These are phyloP conservation scores for Nakataea oryzae DNA, from an alignment of 2,329 filamentous ascomycete species.

Conservation along the genomic window DNA sequence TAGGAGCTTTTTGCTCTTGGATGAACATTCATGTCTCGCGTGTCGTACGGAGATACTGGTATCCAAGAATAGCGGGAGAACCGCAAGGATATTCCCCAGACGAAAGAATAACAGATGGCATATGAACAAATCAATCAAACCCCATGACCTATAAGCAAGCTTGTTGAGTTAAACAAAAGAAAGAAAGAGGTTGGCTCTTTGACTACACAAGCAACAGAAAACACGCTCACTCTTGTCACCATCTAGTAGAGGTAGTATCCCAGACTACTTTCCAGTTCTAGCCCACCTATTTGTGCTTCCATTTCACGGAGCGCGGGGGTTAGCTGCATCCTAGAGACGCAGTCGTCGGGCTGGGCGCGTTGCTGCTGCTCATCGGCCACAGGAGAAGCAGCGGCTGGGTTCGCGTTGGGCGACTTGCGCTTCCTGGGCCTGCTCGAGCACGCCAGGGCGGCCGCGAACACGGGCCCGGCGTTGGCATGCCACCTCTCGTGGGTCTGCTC, in stretches of 20 bases:
- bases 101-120: not conserved
- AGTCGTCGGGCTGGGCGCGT: slow-evolving; percentile 4
- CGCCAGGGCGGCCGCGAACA: slow-evolving; percentile 6
- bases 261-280: slow-evolving; percentile 17
- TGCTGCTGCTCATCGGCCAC: slow-evolving; percentile 6
- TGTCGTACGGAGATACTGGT: not conserved
- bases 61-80: not conserved
- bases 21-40: not conserved
- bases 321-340: slow-evolving; percentile 10
- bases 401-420: slow-evolving; percentile 6
- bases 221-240: not conserved
- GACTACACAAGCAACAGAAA: not conserved
- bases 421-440: slow-evolving; percentile 5
- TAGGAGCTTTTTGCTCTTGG: not conserved
- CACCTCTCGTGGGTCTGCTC: slow-evolving; percentile 11
- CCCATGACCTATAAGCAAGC: not conserved
- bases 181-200: too few relatives aligned
- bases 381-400: slow-evolving; percentile 1
- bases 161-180: not conserved
- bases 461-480: slow-evolving; percentile 5
- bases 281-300: slow-evolving; percentile 12
- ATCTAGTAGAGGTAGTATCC: slow-evolving; percentile 16
- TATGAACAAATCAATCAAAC: not conserved
- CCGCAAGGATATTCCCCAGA: not conserved
- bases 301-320: slow-evolving; percentile 9